Evolutionary conservation across 495 filamentous ascomycete species (phyloP), one percentile per base, ranked within the genome.

Genomic region (Aspergillus cristatus): DNA sequence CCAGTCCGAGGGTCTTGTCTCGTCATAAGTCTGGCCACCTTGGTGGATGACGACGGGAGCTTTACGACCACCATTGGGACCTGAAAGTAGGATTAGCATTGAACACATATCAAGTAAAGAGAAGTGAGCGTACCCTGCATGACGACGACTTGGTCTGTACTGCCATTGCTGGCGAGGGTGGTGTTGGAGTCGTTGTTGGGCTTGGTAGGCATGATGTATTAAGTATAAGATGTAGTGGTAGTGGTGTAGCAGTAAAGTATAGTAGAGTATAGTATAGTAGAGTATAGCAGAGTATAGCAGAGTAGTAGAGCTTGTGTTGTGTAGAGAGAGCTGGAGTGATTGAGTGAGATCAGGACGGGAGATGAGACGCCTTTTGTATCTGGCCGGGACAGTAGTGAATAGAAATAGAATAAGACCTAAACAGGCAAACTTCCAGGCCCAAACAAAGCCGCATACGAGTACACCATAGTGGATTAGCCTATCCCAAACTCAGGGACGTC

Each of bases 1-100:
- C 66, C 63, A 68, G 41, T 64, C 63, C 2, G 63, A 62, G 10
- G 66, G 62, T 45, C 66, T 53, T 13, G 62, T 70, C 40, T 70
- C 64, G 41, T 70, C 66, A 49, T 62, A 70, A 40, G 56, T 63
- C 31, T 58, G 66, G 38, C 66, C 66, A 34, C 64, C 63, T 45
- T 59, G 55, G 49, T 70, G 68, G 41, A 68, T 63, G 30, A 70
- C 40, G 14, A 70, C 41, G 15, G 67, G 62, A 47, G 49, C 40
- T 46, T 48, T 47, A 33, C 55, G 55, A 32, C 31, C 40, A 22
- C 43, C 29, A 46, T 54, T 51, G 29, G 55, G 45, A 37, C 50
- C 55, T 58, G 50, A 40, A 39, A 40, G 41, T 34, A 41, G 22
- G 11, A 16, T 37, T 10, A 5, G 28, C 24, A 28, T 34, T 22